Evolutionary conservation across 2,329 filamentous ascomycete genomes (phyloP), one percentile per base, ranked within the genome.

Genomic region (Cladosporium halotolerans): DNA sequence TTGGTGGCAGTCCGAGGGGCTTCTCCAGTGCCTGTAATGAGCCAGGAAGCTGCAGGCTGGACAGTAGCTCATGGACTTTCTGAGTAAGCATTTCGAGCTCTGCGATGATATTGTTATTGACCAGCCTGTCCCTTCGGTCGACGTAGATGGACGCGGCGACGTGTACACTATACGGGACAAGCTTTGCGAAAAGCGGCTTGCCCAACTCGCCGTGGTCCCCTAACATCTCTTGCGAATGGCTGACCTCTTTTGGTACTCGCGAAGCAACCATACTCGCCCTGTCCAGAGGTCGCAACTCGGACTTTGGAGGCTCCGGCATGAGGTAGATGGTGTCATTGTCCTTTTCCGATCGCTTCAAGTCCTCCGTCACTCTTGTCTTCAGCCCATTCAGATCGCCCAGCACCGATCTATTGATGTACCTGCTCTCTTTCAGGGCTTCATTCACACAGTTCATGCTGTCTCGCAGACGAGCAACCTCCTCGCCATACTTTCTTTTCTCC

Each of bases 281-380:
- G 56, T 95, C 90, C 5, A 99, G 80, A 3, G 85, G 81, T 68
- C 86, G 90, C 42, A 99, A 78, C 65, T 96, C 91, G 3, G 89
- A 83, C 64, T 96, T 96, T 9, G 89, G 83, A 2, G 92, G 89
- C 1, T 97, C 89, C 1, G 86, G 79, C 48, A 87, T 81, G 2
- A 97, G 75, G 67, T 96, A 99, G 13, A 99, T 96, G 62, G 95
- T 78, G 68, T 99, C 92, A 60, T 99, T 99, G 66, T 99, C 93
- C 69, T 89, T 95, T 68, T 97, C 92, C 0, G 92, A 91, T 44
- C 92, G 79, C 71, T 95, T 96, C 60, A 99, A 66, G 60, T 96
- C 90, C 62, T 96, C 91, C 33, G 86, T 80, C 0, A 96, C 86
- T 56, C 86, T 84, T 55, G 78, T 85, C 73, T 95, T 96, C 54